These are phyloP conservation scores for Solanum lignicaule DNA, from an alignment of 257 asterid species.

Conservation along the genomic window DNA sequence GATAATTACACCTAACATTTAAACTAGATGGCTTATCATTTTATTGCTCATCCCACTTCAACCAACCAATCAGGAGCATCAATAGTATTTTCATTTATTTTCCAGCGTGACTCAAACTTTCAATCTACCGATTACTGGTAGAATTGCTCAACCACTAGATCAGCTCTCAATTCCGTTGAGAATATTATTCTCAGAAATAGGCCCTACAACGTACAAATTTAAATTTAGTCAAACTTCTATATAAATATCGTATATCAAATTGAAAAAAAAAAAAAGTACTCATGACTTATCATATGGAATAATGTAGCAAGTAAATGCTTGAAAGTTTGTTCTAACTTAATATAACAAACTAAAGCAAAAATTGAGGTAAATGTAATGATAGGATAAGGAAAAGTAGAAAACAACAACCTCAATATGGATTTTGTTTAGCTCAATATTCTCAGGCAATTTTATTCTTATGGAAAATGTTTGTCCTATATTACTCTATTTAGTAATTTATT, in stretches of 20 bases:
- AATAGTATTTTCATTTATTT: no score
- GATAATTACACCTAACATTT: not conserved
- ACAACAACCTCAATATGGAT: not conserved
- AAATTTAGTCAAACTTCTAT: no score
- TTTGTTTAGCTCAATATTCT: not conserved
- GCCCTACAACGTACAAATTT: accelerated
- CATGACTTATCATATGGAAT: not conserved
- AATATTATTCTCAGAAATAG: no score
- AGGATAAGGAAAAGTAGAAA: not conserved
- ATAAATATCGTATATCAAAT: not conserved
- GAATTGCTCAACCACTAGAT: not conserved
- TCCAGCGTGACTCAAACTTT: not conserved
- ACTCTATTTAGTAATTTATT: not conserved
- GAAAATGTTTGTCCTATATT: not conserved
- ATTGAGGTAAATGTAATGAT: not conserved
- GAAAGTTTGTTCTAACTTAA: not conserved
- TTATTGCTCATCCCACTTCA: not conserved
- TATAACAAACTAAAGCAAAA: not conserved
- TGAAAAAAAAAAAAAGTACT: not conserved
- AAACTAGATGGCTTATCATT: not conserved
- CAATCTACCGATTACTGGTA: no score
- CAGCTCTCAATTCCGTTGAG: not conserved
- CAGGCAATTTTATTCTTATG: not conserved
- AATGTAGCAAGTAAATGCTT: not conserved
- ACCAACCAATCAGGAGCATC: no score